Evolutionary conservation across 495 filamentous ascomycete genomes (phyloP), one percentile per base, ranked within the genome.

Genomic region (Penicillium egyptiacum): DNA sequence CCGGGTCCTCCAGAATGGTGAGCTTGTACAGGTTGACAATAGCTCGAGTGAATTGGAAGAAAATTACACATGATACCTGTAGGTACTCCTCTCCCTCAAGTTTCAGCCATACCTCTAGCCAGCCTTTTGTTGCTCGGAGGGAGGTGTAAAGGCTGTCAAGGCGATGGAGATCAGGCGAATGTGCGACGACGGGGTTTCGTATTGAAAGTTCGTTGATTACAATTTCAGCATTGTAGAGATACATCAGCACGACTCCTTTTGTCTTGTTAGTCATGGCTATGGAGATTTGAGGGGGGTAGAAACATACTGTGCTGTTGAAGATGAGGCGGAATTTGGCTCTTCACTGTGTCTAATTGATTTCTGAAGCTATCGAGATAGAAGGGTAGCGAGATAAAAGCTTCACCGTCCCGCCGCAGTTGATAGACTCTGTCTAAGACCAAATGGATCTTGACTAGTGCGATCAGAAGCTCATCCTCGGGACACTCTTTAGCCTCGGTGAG

Each of bases 381-480:
- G 6, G 64, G 47, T 0, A 70, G 69, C 12, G 70, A 65, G 61
- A 50, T 2, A 5, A 26, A 9, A 51, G 54, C 17, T 46, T 65
- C 59, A 14, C 57, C 61, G 22, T 67, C 66, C 14, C 66, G 61
- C 17, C 62, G 61, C 5, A 59, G 33, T 28, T 67, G 58, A 39
- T 67, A 55, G 9, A 69, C 65, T 50, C 73, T 75, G 10, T 74
- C 70, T 7, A 71, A 67, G 19, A 83, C 62, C 23, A 79, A 60
- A 42, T 79, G 74, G 20, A 83, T 67, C 50, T 67, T 71, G 4
- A 81, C 78, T 25, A 79, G 68, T 3, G 78, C 66, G 4, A 80
- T 71, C 16, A 86, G 63, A 30, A 80, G 53, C 30, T 77, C 73
- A 66, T 86, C 83, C 12, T 76, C 73, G 5, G 73, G 64, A 56